Conservation (phyloP, 441 rosid species). For the Mallotus repandus region DNA sequence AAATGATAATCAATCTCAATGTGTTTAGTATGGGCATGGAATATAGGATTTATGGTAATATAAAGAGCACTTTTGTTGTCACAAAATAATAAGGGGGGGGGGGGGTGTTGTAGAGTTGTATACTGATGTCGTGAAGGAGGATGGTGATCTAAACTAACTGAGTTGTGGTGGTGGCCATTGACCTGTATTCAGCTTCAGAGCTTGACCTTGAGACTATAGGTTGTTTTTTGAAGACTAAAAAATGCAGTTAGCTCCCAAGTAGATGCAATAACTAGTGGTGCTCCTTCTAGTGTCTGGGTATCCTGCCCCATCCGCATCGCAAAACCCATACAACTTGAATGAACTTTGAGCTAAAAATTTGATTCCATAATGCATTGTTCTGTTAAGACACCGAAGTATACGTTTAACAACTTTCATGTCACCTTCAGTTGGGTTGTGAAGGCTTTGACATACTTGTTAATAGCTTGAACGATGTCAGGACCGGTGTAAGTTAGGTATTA, state of each 20-base stretch:
- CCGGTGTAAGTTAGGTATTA: not conserved
- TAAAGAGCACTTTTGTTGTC: not conserved
- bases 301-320: not conserved
- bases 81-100: no score
- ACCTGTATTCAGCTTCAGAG: not conserved
- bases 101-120: not conserved
- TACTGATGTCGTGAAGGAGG: not conserved
- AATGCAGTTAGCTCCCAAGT: not conserved
- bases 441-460: not conserved
- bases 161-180: not conserved
- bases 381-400: no score
- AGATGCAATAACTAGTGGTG: not conserved
- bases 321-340: not conserved
- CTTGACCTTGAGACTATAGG: not conserved
- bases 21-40: not conserved
- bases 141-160: not conserved
- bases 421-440: not conserved
- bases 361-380: not conserved
- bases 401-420: not conserved
- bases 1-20: not conserved
- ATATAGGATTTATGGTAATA: not conserved
- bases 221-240: not conserved
- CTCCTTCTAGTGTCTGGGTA: not conserved
- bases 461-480: not conserved
- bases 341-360: not conserved